Conservation (phyloP, 768 basidiomycete species). For the Lactifluus hygrophoroides region DNA sequence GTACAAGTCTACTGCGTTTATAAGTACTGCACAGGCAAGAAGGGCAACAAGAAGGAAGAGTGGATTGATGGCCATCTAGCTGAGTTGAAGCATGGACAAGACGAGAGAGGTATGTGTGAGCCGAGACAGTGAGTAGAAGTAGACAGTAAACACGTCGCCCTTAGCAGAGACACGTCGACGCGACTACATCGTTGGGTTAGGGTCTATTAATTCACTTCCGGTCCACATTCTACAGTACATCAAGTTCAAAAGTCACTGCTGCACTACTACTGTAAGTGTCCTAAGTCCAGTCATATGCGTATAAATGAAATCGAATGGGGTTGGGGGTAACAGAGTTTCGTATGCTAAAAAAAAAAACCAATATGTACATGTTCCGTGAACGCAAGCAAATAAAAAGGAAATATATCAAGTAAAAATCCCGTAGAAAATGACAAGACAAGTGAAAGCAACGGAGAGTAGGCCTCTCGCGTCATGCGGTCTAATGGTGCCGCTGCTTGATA, state of each 20-base stretch:
- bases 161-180: background rate
- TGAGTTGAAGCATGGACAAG: constrained; percentile 15
- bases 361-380: background rate
- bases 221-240: background rate
- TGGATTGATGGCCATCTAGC: constrained; percentile 24
- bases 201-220: background rate
- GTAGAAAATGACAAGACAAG: background rate
- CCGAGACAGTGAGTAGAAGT: background rate
- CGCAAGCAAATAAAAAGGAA: background rate
- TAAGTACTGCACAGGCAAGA: constrained; percentile 29
- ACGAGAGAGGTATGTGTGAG: background rate
- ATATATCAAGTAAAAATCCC: constrained; percentile 4
- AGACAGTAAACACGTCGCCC: constrained; percentile 3
- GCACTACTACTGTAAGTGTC: too few relatives aligned
- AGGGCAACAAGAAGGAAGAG: constrained; percentile 27
- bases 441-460: background rate
- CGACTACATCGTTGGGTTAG: constrained; percentile 10
- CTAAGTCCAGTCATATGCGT: constrained; percentile 5
- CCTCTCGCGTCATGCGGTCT: background rate
- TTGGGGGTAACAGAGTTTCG: background rate
- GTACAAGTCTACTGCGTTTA: constrained; percentile 65
- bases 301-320: background rate
- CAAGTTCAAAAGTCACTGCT: background rate
- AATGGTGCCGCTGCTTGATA: background rate
- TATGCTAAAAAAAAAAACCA: background rate